Evolutionary conservation across 2,329 filamentous ascomycete species (phyloP).

Genomic region (Cryphonectria carpinicola): DNA sequence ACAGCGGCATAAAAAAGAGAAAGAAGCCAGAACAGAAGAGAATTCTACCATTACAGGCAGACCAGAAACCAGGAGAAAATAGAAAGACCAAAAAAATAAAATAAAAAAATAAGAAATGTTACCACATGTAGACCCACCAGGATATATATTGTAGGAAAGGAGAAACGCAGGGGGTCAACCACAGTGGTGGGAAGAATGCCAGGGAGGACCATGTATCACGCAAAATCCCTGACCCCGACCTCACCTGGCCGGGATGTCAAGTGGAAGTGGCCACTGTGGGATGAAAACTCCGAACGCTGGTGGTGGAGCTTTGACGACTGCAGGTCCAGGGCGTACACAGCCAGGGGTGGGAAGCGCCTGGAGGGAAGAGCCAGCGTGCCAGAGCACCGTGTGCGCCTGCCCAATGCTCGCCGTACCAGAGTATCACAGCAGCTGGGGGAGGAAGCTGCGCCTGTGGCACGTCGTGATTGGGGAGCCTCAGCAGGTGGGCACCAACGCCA

Average conservation of each 20-base stretch:
- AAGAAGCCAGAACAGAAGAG: conserved; percentile 5
- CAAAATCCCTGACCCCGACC: conserved; percentile 21
- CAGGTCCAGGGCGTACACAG: conserved; percentile 1
- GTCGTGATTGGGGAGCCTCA: conserved; percentile 32
- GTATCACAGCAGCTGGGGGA: not conserved
- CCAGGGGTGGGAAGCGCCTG: conserved; percentile 5
- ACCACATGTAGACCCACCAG: conserved; percentile 19
- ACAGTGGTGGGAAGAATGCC: conserved; percentile 11
- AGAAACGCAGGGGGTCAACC: conserved; percentile 22
- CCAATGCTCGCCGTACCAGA: not conserved
- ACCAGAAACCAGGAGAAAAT: not conserved
- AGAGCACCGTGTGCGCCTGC: not conserved
- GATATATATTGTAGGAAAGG: conserved; percentile 27
- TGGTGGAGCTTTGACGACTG: conserved; percentile 6
- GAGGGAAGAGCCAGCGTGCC: not conserved
- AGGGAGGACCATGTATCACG: conserved; percentile 4
- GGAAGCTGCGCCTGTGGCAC: conserved; percentile 30
- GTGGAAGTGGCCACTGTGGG: conserved; percentile 2
- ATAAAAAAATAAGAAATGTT: not conserved
- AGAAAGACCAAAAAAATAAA: not conserved
- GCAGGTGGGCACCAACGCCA: conserved; percentile 18
- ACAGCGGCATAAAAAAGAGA: conserved; percentile 13
- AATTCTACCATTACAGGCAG: not conserved
- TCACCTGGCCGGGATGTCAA: not conserved
- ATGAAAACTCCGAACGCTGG: conserved; percentile 19